Evolutionary conservation across 2,329 filamentous ascomycete genomes (phyloP).

Genomic region (Aspergillus sp.): DNA sequence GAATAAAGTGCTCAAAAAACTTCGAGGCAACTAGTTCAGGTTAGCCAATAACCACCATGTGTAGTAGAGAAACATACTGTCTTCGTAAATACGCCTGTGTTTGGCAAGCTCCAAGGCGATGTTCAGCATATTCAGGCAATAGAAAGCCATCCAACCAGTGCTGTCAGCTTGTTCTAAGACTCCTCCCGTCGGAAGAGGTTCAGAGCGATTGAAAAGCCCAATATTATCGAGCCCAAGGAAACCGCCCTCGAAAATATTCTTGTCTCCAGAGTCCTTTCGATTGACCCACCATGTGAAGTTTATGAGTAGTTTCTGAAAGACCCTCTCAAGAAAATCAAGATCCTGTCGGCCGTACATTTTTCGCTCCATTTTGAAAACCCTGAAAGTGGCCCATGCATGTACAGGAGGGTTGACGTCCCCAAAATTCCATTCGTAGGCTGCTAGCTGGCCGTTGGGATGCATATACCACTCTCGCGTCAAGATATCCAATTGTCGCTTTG

Average conservation of each 20-base stretch:
- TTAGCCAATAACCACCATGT: slow-evolving; percentile 8
- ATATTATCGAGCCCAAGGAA: slow-evolving; percentile 97
- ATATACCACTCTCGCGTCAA: slow-evolving; percentile 99
- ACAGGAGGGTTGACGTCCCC: slow-evolving; percentile 95
- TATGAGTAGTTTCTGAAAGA: slow-evolving; percentile 91
- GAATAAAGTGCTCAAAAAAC: slow-evolving; percentile 98
- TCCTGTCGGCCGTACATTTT: slow-evolving; percentile 96
- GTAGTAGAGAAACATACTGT: slow-evolving; percentile 48
- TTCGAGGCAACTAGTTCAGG: slow-evolving; percentile 72
- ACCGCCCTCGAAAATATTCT: slow-evolving; percentile 96
- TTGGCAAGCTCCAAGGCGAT: slow-evolving; percentile 94
- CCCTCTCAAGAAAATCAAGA: slow-evolving; percentile 89
- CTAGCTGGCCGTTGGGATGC: slow-evolving; percentile 93
- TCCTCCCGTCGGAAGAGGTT: slow-evolving; percentile 89
- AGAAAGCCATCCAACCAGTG: slow-evolving; percentile 99
- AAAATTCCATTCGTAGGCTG: slow-evolving; percentile 97
- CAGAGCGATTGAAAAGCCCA: slow-evolving; percentile 93
- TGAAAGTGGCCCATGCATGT: slow-evolving; percentile 93
- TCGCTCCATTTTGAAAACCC: slow-evolving; percentile 96
- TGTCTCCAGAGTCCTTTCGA: slow-evolving; percentile 88
- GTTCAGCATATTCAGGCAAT: slow-evolving; percentile 94
- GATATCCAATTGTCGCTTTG: slow-evolving; percentile 95
- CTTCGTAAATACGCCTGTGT: slow-evolving; percentile 91
- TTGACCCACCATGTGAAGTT: slow-evolving; percentile 99
- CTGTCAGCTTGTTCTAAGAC: slow-evolving; percentile 95